Evolutionary conservation across 306 rosid species (phyloP).

Genomic region (Sicyos edulis): DNA sequence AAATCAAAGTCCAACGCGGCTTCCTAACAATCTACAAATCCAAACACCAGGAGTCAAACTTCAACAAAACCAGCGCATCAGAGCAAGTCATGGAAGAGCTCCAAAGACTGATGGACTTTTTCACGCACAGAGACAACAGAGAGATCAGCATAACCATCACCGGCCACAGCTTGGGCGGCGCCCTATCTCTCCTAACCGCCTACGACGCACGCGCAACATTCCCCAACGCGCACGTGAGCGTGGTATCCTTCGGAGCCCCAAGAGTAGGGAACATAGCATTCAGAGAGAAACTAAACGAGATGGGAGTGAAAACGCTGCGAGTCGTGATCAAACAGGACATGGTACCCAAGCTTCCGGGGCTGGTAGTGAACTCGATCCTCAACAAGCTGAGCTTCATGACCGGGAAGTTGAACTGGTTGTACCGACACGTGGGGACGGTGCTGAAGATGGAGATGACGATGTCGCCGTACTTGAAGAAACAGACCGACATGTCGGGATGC

Average conservation of each 20-base stretch:
- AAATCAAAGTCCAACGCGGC: constrained; percentile 60
- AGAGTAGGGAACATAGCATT: constrained; percentile 63
- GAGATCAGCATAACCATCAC: constrained; percentile 58
- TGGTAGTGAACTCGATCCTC: constrained; percentile 42
- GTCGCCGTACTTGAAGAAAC: constrained; percentile 49
- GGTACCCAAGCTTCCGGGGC: constrained; percentile 52
- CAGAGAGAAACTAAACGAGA: constrained; percentile 38
- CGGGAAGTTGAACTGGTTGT: constrained; percentile 45
- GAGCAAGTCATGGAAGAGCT: constrained; percentile 56
- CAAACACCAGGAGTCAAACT: constrained; percentile 41
- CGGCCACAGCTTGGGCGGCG: constrained; percentile 76
- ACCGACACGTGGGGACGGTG: constrained; percentile 49
- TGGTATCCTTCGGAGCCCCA: constrained; percentile 65
- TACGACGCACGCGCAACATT: constrained; percentile 38
- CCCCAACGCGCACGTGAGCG: constrained; percentile 37
- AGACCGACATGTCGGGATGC: constrained; percentile 39
- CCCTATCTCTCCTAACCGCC: constrained; percentile 53
- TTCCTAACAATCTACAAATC: constrained; percentile 50
- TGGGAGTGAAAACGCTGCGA: constrained; percentile 44
- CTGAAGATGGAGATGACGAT: constrained; percentile 42
- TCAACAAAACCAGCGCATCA: constrained; percentile 60
- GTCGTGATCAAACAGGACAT: constrained; percentile 47
- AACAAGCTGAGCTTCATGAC: constrained; percentile 39
- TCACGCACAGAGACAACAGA: constrained; percentile 33
- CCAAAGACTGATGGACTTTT: constrained; percentile 28